Conservation (phyloP, 148 eudicot genomes). For the Linanthus parryae region DNA sequence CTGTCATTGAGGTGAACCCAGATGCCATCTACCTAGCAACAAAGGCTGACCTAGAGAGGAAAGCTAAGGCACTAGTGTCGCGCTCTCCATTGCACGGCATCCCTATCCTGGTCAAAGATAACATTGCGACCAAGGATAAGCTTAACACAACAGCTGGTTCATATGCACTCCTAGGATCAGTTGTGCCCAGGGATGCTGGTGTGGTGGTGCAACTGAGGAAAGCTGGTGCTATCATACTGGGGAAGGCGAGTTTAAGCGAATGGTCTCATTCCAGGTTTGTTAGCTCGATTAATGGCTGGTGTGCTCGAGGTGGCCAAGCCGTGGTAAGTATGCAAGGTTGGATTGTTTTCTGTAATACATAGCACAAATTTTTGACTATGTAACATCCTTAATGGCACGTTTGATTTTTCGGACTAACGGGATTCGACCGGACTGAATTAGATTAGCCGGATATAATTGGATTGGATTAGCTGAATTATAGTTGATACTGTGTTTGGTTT, state of each 20-base stretch:
- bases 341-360: neutral
- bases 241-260: constrained; percentile 37
- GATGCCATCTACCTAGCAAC: constrained; percentile 25
- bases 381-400: no score
- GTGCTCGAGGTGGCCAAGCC: constrained; percentile 28
- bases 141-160: constrained; percentile 39
- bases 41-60: constrained; percentile 23
- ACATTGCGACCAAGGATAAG: constrained; percentile 35
- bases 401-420: no score
- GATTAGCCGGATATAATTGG: no score
- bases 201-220: constrained; percentile 22
- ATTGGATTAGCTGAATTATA: no score
- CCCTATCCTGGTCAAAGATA: constrained; percentile 34
- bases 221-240: constrained; percentile 29
- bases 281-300: constrained; percentile 21
- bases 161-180: constrained; percentile 22
- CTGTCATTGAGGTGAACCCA: constrained; percentile 34
- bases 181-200: constrained; percentile 21
- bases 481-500: no score
- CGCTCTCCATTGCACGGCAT: constrained; percentile 22
- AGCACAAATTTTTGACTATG: no score
- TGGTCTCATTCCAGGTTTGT: constrained; percentile 20
- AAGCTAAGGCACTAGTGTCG: constrained; percentile 15
- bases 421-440: no score
- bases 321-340: constrained; percentile 12